Evolutionary conservation across 805 yeast genomes (phyloP), one percentile per base, ranked within the genome.

Genomic region (Hanseniaspora singularis): DNA sequence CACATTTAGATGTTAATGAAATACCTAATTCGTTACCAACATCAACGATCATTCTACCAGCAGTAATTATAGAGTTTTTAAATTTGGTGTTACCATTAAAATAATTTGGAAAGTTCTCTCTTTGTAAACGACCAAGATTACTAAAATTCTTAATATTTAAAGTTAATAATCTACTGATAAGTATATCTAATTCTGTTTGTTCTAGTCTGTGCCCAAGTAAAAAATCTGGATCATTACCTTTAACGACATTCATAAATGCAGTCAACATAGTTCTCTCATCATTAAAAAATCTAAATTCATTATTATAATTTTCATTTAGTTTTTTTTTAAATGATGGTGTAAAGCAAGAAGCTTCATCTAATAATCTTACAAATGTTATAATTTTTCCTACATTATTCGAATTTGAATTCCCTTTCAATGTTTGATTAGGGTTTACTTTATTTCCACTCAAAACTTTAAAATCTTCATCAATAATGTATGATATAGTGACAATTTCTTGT

Each of bases 1-100:
- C 94, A 65, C 97, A 92, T 60, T 87, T 86, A 4, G 81, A 68
- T 3, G 96, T 86, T 52, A 89, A 68, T 0, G 96, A 88, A 60
- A 82, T 92, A 40, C 97, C 98, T 77, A 88, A 74, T 57, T 86
- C 95, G 62, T 92, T 92, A 43, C 89, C 86, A 57, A 92, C 77
- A 63, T 92, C 98, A 71, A 96, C 85, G 38, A 89, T 57, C 48
- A 92, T 70, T 55, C 98, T 72, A 31, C 98, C 98, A 32, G 87
- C 76, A 57, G 81, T 72, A 18, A 85, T 72, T 48, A 84, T 87
- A 42, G 81, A 69, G 15, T 84, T 69, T 33, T 73, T 70, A 53
- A 74, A 70, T 46, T 69, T 71, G 32, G 69, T 66, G 40, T 68
- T 69, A 49, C 71, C 71, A 26, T 79, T 83, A 59, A 80, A 78